Evolutionary conservation across 495 filamentous ascomycete genomes (phyloP), one percentile per base, ranked within the genome.

Genomic region (Copromyces sp.): DNA sequence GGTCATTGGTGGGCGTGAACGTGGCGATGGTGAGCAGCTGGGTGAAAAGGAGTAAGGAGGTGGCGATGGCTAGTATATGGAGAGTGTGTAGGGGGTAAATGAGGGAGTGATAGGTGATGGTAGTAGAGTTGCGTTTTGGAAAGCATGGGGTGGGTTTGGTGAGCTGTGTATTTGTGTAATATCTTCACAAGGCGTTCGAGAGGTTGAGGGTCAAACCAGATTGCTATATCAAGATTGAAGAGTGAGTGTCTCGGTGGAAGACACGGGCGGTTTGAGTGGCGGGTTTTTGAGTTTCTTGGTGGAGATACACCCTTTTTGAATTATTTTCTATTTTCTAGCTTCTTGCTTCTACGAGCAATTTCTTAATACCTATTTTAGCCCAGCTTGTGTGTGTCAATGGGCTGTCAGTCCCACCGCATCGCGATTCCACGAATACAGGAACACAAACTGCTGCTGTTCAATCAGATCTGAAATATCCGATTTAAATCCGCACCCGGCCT

Each of bases 21-120:
- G n/a, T 47, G 68, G 39, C 20, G 20, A 32, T n/a, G 9, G 12
- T 11, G 37, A 16, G 14, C 59, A 39, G 12, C 47, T 11, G 11
- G 12, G 29, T 35, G 53, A 29, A 17, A 35, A 24, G 53, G 29
- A 16, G 14, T 47, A 72, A 73, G 73, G 70, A 35, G 68, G 73
- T 73, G n/a, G 17, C 24, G n/a, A 47, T 20, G 44, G 44, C 2
- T 29, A 70, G 7, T 29, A 39, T 71, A 16, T 24, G 45, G 70
- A 42, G 44, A 61, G 29, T 41, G 74, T 47, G 59, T 12, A 3
- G 70, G 40, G 35, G 53, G 73, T 73, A 70, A 9, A 47, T 68
- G 14, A 1, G 24, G 11, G 39, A 12, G 35, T 9, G 37, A 24
- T 6, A 39, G 6, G 1, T 20, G 47, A 9, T 39, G 39, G 24